Evolutionary conservation across 148 eudicot genomes (phyloP).

Genomic region (Diospyros kaki): DNA sequence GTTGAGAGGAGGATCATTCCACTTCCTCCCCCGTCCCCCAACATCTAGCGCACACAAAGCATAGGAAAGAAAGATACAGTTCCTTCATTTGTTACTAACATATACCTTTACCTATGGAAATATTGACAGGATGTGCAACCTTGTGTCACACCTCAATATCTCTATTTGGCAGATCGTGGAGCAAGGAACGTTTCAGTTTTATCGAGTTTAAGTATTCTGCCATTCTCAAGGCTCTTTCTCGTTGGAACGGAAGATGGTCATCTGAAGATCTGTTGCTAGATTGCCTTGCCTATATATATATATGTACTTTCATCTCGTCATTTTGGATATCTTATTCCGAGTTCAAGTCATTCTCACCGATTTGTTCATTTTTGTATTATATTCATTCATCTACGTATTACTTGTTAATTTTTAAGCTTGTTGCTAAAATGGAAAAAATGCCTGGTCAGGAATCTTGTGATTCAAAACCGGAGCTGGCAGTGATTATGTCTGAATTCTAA

Average conservation of each 20-base stretch:
- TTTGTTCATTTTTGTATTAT: no score
- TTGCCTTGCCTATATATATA: neutral
- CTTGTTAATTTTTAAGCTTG: no score
- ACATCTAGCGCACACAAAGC: no score
- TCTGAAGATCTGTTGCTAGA: slow-evolving; percentile 78
- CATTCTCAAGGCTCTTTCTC: slow-evolving; percentile 79
- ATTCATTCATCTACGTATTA: no score
- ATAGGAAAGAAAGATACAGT: neutral
- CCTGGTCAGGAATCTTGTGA: no score
- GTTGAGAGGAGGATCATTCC: neutral
- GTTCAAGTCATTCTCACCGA: no score
- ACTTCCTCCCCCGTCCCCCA: no score
- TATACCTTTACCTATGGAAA: neutral
- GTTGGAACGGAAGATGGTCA: slow-evolving; percentile 96
- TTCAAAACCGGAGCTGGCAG: no score
- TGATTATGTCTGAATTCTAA: no score
- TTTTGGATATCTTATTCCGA: no score
- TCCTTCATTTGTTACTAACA: neutral
- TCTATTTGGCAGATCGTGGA: slow-evolving; percentile 69
- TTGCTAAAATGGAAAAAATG: no score
- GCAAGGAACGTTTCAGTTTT: slow-evolving; percentile 68
- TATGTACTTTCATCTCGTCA: no score
- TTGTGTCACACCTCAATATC: slow-evolving; percentile 55
- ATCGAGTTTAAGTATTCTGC: slow-evolving; percentile 74
- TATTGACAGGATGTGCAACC: slow-evolving; percentile 64